These are phyloP conservation scores for Cyberlindnera galapagoensis DNA, from an alignment of 805 yeast species.

Conservation along the genomic window DNA sequence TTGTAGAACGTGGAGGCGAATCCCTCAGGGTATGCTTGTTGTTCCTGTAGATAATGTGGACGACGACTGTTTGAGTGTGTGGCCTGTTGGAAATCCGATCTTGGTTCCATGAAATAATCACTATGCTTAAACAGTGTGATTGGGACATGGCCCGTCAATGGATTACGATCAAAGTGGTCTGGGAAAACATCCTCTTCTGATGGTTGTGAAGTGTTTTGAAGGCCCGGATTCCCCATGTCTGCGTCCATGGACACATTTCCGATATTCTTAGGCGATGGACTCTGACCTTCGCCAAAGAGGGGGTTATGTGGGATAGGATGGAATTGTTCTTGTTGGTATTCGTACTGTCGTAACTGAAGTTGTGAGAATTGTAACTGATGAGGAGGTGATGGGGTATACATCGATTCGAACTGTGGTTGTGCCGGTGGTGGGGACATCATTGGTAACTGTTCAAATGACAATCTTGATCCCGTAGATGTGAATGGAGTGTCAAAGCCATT, in stretches of 20 bases:
- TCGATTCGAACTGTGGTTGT: neutral
- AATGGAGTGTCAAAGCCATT: conserved; percentile 1
- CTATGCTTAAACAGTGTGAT: conserved; percentile 4
- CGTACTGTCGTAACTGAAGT: no score
- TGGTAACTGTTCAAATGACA: no score
- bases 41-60: no score
- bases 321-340: no score
- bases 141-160: conserved; percentile 2
- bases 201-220: conserved; percentile 3
- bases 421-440: neutral
- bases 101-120: neutral
- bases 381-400: no score
- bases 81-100: neutral
- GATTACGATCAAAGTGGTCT: conserved; percentile 6
- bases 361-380: no score
- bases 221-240: no score
- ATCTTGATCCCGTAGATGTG: no score
- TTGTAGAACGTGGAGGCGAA: conserved; percentile 44
- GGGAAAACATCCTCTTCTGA: conserved; percentile 12
- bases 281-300: no score
- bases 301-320: no score
- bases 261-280: no score
- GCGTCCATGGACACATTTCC: no score
- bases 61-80: neutral
- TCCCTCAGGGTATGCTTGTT: conserved; percentile 37